Evolutionary conservation across 2,329 filamentous ascomycete genomes (phyloP), one percentile per base, ranked within the genome.

Genomic region (Nothophaeocryptopus gaeumannii): DNA sequence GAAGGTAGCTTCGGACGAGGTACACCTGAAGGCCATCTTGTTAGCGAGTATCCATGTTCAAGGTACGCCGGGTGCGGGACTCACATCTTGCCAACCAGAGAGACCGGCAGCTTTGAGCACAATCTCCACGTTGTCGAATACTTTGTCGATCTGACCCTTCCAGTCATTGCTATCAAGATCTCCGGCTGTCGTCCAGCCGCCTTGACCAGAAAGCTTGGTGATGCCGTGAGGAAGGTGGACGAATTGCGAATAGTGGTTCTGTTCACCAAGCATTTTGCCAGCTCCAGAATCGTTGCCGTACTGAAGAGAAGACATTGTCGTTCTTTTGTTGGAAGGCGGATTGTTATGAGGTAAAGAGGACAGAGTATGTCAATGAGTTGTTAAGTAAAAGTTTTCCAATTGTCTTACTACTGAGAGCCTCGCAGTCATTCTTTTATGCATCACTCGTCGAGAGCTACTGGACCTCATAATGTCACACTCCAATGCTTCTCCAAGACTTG

Each of bases 201-300:
- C 47, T 45, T 50, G 47, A n/a, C 47, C 47, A 14, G 47, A 45
- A 1, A 45, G 32, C n/a, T 41, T 50, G 16, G 41, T 34, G 11
- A 50, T 45, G 15, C 33, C 34, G 10, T 45, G n/a, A 32, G 40
- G 40, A 10, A 50, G 32, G 15, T 45, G 12, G 10, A 50, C 47
- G 16, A 40, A 36, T 45, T 50, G 47, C 8, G 40, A 40, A 20
- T 50, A 50, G 36, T 40, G 13, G 31, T 44, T 41, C 32, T 12
- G 11, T 15, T 49, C 31, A 39, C 46, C 43, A 39, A 39, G 26
- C 30, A 36, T 45, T 20, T 39, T 29, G 8, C 39, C 46, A 3
- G 38, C 39, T n/a, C 47, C 47, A 39, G 39, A 14, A 16, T 50
- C 47, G 36, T 50, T 45, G 14, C 35, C 15, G 36, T 50, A 50